phyloP scores from a whole-genome alignment of 176 grass and related monocot species.

The Avena sativa region DNA sequence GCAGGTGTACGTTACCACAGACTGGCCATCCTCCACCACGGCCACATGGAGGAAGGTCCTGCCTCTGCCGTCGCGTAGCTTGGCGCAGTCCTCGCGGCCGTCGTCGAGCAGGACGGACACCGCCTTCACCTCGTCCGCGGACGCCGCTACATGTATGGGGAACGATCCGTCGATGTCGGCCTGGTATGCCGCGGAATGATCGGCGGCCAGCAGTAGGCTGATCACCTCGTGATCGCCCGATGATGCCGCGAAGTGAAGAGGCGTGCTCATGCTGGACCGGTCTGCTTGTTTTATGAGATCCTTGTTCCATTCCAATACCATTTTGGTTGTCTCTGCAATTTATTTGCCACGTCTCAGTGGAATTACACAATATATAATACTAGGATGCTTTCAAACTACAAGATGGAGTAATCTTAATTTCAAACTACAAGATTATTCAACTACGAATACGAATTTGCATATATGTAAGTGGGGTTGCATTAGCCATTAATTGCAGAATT shows the following conservation, averaged over 20 bases:
- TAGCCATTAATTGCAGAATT: too few species aligned
- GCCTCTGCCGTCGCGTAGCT: conserved; percentile 29
- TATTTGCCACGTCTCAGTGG: not conserved
- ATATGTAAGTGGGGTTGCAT: too few species aligned
- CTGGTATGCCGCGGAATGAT: conserved; percentile 6
- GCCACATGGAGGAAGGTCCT: conserved; percentile 62
- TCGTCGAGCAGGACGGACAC: not conserved
- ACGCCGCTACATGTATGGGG: conserved; percentile 46
- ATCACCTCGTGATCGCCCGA: conserved; percentile 5
- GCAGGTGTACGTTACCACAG: not conserved
- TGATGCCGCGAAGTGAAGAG: conserved; percentile 43
- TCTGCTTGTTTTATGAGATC: conserved; percentile 30
- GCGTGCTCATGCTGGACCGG: not conserved
- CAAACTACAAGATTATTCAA: too few species aligned
- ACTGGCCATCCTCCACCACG: not conserved
- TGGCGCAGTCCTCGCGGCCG: conserved; percentile 13
- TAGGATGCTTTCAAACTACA: too few species aligned
- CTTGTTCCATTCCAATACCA: conserved; percentile 34
- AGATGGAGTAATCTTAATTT: too few species aligned
- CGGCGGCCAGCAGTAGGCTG: conserved; percentile 4
- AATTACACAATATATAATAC: not conserved
- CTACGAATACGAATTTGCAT: too few species aligned
- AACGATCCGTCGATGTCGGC: conserved; percentile 4
- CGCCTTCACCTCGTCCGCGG: not conserved
- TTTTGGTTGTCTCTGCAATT: conserved; percentile 26